Base-by-base conservation (phyloP, 768 basidiomycete genomes). In the Suillus subaureus region DNA sequence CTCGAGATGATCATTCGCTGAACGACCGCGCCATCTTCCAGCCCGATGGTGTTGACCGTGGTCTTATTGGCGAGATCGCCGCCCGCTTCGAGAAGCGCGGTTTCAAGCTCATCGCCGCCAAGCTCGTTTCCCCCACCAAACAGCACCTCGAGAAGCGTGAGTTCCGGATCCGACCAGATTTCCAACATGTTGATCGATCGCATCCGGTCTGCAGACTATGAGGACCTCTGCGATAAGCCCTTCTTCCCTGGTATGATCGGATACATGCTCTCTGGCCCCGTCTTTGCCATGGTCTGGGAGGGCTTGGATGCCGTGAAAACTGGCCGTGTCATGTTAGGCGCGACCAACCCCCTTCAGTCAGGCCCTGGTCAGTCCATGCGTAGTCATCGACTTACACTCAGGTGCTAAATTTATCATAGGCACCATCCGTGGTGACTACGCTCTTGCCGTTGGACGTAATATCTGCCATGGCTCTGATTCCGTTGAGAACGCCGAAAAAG, bases 21-120 rank as follows among this genome's bases (percentile, higher is more conserved):
- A 12, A 39, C 35, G 18, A 42, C 16, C 26, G 47, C 31, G 54
- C 43, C 42, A 42, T 69, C 66, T 28, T 67, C 21, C 73, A 97
- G 96, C 97, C 97, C 74, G 97, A 99, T 82, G 97, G 97, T 79
- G 97, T 99, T 83, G 95, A 98, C 82, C 93, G 97, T 73, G 89
- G 85, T 71, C 92, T 98, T 81, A 84, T 96, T 78, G 97, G 94
- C 77, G 90, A 94, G 83, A 98, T 99, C 88, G 93, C 97, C 81
- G 73, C 85, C 75, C 88, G 97, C 73, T 99, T 99, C 81, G 97
- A 99, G 88, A 89, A 92, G 84, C 94, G 97, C 71, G 97, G 97
- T 71, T 99, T 89, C 90, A 97, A 98, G 86, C 91, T 99, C 78
- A 84, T 91, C 76, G 97, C 97, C 66, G 84, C 98, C 77, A 98